phyloP scores from a whole-genome alignment of 148 eudicot genomes.

The Simmondsia chinensis region DNA sequence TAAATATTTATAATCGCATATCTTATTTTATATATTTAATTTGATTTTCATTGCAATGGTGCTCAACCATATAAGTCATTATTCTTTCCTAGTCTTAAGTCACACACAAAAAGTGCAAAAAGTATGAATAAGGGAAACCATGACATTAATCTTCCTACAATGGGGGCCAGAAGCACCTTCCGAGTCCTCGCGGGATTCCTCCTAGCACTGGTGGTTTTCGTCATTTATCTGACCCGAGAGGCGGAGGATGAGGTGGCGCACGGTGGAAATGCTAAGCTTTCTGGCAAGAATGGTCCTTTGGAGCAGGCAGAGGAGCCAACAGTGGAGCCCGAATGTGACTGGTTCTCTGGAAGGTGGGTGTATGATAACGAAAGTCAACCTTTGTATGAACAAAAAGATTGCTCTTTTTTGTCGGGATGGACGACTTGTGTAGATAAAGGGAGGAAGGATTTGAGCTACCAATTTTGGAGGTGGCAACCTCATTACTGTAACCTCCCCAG shows the following conservation, averaged over 20 bases:
- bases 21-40: no score
- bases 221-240: conserved; percentile 28
- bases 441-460: conserved; percentile 61
- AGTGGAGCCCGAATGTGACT: conserved; percentile 28
- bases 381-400: conserved; percentile 52
- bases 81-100: no score
- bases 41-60: no score
- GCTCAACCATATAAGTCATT: no score
- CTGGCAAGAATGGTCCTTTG: neutral
- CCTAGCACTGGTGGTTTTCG: conserved; percentile 21
- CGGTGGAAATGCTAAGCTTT: neutral
- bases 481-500: conserved; percentile 74
- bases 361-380: conserved; percentile 61
- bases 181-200: conserved; percentile 31
- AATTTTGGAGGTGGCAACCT: conserved; percentile 92
- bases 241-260: neutral
- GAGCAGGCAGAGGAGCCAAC: no score
- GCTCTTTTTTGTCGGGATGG: conserved; percentile 64
- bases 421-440: conserved; percentile 70
- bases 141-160: no score
- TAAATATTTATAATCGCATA: no score
- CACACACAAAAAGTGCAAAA: no score
- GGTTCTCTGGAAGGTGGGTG: conserved; percentile 80
- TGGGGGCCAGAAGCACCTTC: conserved; percentile 37
- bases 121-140: no score